Evolutionary conservation across 768 basidiomycete genomes (phyloP).

Genomic region (Tricholoma furcatifolium): DNA sequence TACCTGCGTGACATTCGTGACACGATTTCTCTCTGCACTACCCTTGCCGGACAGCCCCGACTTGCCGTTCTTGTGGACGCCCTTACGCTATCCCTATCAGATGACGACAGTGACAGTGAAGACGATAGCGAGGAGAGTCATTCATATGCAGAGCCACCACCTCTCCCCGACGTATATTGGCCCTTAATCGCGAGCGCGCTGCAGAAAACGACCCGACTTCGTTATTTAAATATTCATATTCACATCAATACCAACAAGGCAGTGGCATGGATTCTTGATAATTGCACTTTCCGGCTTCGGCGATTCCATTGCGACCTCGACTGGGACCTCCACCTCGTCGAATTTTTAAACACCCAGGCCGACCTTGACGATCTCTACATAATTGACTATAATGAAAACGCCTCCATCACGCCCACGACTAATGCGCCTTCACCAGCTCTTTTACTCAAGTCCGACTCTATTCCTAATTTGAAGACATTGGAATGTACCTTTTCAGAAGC

Average conservation of each 20-base stretch:
- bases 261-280: conserved; percentile 39
- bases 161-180: conserved; percentile 47
- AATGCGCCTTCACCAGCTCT: conserved; percentile 21
- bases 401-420: conserved; percentile 16
- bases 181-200: conserved; percentile 46
- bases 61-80: conserved; percentile 53
- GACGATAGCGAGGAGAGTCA: conserved; percentile 23
- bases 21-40: conserved; percentile 43
- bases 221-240: conserved; percentile 51
- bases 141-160: conserved; percentile 19
- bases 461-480: conserved; percentile 51
- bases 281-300: conserved; percentile 52
- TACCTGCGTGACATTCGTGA: conserved; percentile 39
- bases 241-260: conserved; percentile 33
- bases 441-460: conserved; percentile 28
- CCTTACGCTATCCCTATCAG: conserved; percentile 46
- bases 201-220: conserved; percentile 42
- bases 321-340: conserved; percentile 57
- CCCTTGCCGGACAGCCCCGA: conserved; percentile 44
- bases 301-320: conserved; percentile 65
- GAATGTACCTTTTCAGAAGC: conserved; percentile 73
- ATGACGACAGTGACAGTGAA: conserved; percentile 29
- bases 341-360: conserved; percentile 49
- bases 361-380: conserved; percentile 50
- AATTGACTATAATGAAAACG: conserved; percentile 39